Conservation (phyloP, 257 asterid species). For the Capsicum chinense region DNA sequence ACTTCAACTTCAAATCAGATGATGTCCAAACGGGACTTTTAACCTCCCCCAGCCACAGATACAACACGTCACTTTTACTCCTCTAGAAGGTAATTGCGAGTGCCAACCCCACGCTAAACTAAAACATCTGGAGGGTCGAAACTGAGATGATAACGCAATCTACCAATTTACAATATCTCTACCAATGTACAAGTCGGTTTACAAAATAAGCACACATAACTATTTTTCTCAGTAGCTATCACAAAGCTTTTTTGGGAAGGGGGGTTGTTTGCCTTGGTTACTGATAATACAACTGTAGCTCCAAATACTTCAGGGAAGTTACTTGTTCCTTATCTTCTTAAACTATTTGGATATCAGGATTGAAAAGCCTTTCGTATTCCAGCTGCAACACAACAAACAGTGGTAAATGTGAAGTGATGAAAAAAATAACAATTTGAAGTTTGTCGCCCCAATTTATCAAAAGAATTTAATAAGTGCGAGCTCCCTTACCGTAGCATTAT, state of each 20-base stretch:
- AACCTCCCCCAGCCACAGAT: not conserved
- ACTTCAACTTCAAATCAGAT: too few relatives aligned
- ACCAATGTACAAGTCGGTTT: constrained; percentile 12
- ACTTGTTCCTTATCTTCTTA: constrained; percentile 12
- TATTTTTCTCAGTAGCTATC: not conserved
- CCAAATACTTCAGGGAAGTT: constrained; percentile 22
- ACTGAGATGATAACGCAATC: constrained; percentile 16
- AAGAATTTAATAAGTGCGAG: not conserved
- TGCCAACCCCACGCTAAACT: constrained; percentile 22
- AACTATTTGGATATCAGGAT: constrained; percentile 56
- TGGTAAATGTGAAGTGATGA: not conserved
- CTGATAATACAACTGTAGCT: constrained; percentile 7
- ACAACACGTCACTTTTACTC: not conserved
- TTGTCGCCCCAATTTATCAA: not conserved
- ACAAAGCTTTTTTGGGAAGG: not conserved
- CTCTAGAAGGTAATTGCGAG: not conserved
- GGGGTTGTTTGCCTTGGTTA: not conserved
- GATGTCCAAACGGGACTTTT: not conserved
- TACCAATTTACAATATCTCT: constrained; percentile 24
- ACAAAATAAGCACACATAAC: constrained; percentile 15
- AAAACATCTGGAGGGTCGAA: constrained; percentile 24
- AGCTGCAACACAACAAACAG: constrained; percentile 50
- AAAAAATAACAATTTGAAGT: not conserved
- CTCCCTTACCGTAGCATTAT: constrained; percentile 56
- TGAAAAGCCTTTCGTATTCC: constrained; percentile 56